These are phyloP conservation scores for Tricholoma hemisulphureum DNA, from an alignment of 768 basidiomycete genomes.

Conservation along the genomic window DNA sequence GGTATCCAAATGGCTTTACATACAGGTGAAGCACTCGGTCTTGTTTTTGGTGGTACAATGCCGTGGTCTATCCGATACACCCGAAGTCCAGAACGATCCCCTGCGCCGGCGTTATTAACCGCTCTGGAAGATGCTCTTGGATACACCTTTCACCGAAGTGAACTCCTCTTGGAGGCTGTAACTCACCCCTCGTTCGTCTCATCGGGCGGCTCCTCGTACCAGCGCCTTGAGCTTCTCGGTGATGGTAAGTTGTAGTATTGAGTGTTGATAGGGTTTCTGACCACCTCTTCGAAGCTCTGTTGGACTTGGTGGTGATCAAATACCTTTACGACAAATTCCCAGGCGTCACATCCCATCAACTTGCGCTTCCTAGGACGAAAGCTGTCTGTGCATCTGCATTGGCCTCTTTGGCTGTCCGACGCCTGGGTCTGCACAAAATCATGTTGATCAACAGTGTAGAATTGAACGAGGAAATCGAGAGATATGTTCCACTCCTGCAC, in stretches of 20 bases:
- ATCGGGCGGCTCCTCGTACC: slow-evolving; percentile 63
- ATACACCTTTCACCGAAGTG: slow-evolving; percentile 65
- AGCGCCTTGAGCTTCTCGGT: slow-evolving; percentile 85
- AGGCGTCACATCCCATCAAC: slow-evolving; percentile 68
- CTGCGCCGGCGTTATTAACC: slow-evolving; percentile 47
- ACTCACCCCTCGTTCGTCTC: slow-evolving; percentile 78
- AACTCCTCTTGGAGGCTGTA: slow-evolving; percentile 72
- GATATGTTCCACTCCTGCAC: slow-evolving; percentile 60
- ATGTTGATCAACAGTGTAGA: slow-evolving; percentile 69
- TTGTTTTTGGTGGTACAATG: slow-evolving; percentile 69
- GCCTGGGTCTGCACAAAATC: slow-evolving; percentile 65
- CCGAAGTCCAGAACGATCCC: slow-evolving; percentile 27
- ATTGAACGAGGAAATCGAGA: slow-evolving; percentile 60
- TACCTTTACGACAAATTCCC: slow-evolving; percentile 73
- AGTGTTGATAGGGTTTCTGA: slow-evolving; percentile 9
- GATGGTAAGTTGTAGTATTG: slow-evolving; percentile 58
- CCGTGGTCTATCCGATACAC: slow-evolving; percentile 68
- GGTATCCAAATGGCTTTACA: slow-evolving; percentile 68
- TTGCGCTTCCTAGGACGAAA: slow-evolving; percentile 67
- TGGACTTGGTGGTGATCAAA: slow-evolving; percentile 69
- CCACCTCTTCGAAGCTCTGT: slow-evolving; percentile 47
- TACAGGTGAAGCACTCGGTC: slow-evolving; percentile 59
- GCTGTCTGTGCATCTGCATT: slow-evolving; percentile 75
- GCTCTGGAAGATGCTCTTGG: slow-evolving; percentile 63
- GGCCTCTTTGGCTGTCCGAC: slow-evolving; percentile 64